A percentile compares a stretch with the other conserved stretches of the same genome.
Evolutionary conservation across 495 filamentous ascomycete species (phyloP).

Genomic region (Talaromyces wortmannii): DNA sequence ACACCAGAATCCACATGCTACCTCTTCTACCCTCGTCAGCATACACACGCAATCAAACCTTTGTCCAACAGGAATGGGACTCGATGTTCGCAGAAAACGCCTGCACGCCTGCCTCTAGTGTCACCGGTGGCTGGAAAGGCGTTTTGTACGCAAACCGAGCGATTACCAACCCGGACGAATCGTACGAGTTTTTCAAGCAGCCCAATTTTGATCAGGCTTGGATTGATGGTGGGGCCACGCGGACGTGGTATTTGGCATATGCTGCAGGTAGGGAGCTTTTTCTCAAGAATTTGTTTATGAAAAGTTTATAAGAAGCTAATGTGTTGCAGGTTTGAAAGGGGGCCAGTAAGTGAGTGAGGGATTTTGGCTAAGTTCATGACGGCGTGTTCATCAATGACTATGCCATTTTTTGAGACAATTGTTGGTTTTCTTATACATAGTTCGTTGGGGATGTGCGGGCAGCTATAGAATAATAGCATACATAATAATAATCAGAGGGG

Average conservation of each 20-base stretch:
- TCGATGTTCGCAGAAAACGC: slow-evolving; percentile 55
- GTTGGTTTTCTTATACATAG: too few relatives aligned
- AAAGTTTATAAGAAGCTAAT: background rate
- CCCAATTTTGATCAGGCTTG: slow-evolving; percentile 58
- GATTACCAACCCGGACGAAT: slow-evolving; percentile 60
- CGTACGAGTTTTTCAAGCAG: slow-evolving; percentile 69
- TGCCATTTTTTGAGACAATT: too few relatives aligned
- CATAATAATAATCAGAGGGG: too few relatives aligned
- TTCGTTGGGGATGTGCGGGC: too few relatives aligned
- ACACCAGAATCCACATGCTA: slow-evolving; percentile 81
- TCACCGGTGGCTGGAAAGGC: slow-evolving; percentile 71
- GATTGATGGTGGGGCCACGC: slow-evolving; percentile 80
- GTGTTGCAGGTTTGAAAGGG: background rate
- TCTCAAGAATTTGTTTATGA: background rate
- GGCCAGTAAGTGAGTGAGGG: background rate
- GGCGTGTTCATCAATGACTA: too few relatives aligned
- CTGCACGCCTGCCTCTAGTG: slow-evolving; percentile 45
- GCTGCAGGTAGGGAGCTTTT: slow-evolving; percentile 50
- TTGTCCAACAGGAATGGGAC: slow-evolving; percentile 83
- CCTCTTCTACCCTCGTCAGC: slow-evolving; percentile 69
- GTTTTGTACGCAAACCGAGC: slow-evolving; percentile 80
- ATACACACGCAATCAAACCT: slow-evolving; percentile 57
- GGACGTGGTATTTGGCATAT: slow-evolving; percentile 86
- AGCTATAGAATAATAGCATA: too few relatives aligned
- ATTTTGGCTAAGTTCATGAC: background rate